These are phyloP conservation scores for Lasiodiplodia sp. DNA, from an alignment of 2,329 filamentous ascomycete species.

Conservation along the genomic window DNA sequence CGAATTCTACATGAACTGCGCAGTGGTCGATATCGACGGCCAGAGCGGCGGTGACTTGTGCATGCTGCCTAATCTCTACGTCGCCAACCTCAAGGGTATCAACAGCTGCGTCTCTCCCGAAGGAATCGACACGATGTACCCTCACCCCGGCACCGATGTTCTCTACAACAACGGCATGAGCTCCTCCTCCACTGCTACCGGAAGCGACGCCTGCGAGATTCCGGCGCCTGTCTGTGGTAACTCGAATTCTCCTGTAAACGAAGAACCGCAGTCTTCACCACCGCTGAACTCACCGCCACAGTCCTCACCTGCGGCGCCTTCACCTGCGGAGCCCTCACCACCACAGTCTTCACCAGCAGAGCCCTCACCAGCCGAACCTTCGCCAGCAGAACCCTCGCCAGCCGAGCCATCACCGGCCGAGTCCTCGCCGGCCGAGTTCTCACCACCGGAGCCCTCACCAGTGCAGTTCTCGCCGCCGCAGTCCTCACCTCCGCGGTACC, in stretches of 20 bases:
- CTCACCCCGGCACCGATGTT: constrained; percentile 51
- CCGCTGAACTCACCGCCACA: background rate
- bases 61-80: constrained; percentile 51
- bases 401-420: no score
- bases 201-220: constrained; percentile 42
- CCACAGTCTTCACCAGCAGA: no score
- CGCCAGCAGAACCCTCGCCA: background rate
- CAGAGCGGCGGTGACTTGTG: constrained; percentile 35
- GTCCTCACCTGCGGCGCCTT: no score
- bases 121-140: constrained; percentile 49
- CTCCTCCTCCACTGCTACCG: constrained; percentile 36
- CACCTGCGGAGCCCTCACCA: no score
- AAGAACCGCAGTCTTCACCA: background rate
- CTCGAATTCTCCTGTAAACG: background rate
- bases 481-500: background rate
- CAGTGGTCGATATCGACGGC: constrained; percentile 67
- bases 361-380: background rate
- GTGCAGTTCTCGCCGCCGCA: background rate
- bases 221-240: constrained; percentile 23
- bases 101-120: constrained; percentile 51
- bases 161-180: constrained; percentile 46
- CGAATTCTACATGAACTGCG: constrained; percentile 90
- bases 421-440: no score
- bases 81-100: constrained; percentile 51
- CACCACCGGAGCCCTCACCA: no score